Percentiles rank a stretch among this genome's conserved stretches.
These are phyloP conservation scores for Luffa acutangula DNA, from an alignment of 306 rosid species.

Conservation along the genomic window DNA sequence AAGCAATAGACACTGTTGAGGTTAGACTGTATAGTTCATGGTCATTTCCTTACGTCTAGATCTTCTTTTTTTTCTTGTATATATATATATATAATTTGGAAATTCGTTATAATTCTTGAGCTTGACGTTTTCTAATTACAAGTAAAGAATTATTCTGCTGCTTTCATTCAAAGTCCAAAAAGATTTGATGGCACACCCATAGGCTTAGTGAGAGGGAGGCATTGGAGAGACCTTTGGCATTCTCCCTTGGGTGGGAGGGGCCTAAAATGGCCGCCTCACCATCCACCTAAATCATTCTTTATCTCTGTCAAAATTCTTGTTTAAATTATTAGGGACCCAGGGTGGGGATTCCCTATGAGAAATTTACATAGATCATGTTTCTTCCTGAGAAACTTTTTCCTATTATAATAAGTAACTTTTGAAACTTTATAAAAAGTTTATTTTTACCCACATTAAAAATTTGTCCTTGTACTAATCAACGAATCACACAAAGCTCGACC, in stretches of 20 bases:
- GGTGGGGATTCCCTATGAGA: background rate
- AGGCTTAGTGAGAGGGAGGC: background rate
- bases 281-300: background rate
- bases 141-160: background rate
- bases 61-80: too few species aligned
- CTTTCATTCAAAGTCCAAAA: background rate
- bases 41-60: background rate
- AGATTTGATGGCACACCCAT: background rate
- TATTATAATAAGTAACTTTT: background rate
- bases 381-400: background rate
- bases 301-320: background rate
- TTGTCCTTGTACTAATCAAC: too few species aligned
- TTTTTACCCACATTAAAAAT: too few species aligned
- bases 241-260: background rate
- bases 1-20: constrained; percentile 95
- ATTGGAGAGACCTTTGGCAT: background rate
- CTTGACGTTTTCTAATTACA: background rate
- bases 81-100: background rate
- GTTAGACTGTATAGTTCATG: constrained; percentile 25
- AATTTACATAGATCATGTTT: too few species aligned
- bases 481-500: too few species aligned
- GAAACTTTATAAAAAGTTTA: background rate
- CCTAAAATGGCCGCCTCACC: background rate
- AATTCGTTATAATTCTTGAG: background rate
- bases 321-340: background rate